Evolutionary conservation across 495 filamentous ascomycete genomes (phyloP), one percentile per base, ranked within the genome.

Genomic region (Tuber borchii): DNA sequence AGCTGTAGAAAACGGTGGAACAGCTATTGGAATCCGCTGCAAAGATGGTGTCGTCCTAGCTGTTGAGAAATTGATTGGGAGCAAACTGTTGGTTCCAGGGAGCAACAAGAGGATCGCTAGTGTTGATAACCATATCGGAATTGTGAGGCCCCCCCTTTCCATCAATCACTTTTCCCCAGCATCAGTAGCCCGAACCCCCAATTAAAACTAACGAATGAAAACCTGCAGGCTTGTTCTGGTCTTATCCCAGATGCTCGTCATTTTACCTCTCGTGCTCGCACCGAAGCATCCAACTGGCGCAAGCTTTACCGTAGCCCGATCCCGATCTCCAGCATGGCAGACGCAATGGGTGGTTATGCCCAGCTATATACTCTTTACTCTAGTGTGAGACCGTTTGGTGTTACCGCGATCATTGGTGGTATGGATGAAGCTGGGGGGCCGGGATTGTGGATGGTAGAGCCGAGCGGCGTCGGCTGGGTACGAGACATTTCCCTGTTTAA

Each of bases 311-410:
- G 97, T 85, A 90, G 89, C 7, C 95, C 95, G 37, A 98, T 99
- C 80, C 90, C 94, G 19, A 90, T 90, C 74, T 89, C 91, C 71
- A 91, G 94, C 77, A 90, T 99, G 51, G 93, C 95, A 65, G 91
- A 91, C 83, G 91, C 93, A 82, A 91, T 98, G 87, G 95, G 96
- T 79, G 90, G 92, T 80, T 99, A 97, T 85, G 91, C 97, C 74
- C 96, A 98, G 87, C 93, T 93, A 37, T 97, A 97, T 86, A 99
- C 95, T 5, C 89, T 99, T 26, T 99, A 98, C 88, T 93, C 92
- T 70, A 94, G 92, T 74, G 95, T 98, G 75, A 91, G 95, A 71
- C 95, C 95, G 43, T 99, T 99, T 82, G 95, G 95, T 78, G 92
- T 97, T 81, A 97, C 95, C 12, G 91, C 93, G 68, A 99, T 99